Evolutionary conservation across 345 rosid species (phyloP).

Genomic region (Cardamine chenopodiifolia): DNA sequence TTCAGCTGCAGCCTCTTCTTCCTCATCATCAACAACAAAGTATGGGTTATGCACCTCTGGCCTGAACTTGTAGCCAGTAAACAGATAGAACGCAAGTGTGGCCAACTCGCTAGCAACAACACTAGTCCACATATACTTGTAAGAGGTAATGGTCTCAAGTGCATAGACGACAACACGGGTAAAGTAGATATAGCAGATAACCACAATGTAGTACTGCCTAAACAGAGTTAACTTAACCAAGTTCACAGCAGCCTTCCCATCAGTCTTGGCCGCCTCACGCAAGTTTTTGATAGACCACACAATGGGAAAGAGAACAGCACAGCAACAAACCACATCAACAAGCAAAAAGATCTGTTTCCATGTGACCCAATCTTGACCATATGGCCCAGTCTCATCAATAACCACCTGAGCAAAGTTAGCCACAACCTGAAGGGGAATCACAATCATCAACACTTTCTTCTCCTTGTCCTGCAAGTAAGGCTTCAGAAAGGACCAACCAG

Average conservation of each 20-base stretch:
- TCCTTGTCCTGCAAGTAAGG: constrained; percentile 97
- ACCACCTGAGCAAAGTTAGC: constrained; percentile 94
- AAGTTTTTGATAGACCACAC: constrained; percentile 97
- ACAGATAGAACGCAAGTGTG: constrained; percentile 78
- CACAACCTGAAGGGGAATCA: constrained; percentile 91
- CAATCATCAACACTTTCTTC: constrained; percentile 92
- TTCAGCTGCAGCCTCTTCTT: constrained; percentile 98
- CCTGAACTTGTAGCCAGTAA: constrained; percentile 86
- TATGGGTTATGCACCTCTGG: constrained; percentile 96
- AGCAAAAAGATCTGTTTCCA: constrained; percentile 92
- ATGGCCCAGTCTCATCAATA: constrained; percentile 83
- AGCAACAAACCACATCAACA: constrained; percentile 93
- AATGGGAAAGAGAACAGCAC: constrained; percentile 91
- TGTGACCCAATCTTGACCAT: constrained; percentile 74
- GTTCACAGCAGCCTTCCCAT: constrained; percentile 95
- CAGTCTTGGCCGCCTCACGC: constrained; percentile 90
- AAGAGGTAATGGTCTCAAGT: constrained; percentile 84
- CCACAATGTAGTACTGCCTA: constrained; percentile 95
- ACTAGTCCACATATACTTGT: constrained; percentile 89
- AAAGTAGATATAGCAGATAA: constrained; percentile 93
- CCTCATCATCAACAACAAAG: constrained; percentile 92
- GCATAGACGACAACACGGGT: constrained; percentile 91
- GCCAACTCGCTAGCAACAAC: constrained; percentile 89
- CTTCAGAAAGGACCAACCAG: constrained; percentile 97
- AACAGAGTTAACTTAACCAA: constrained; percentile 87